Evolutionary conservation across 139 green algal genomes (phyloP), one percentile per base, ranked within the genome.

Genomic region (Micractinium conductrix): DNA sequence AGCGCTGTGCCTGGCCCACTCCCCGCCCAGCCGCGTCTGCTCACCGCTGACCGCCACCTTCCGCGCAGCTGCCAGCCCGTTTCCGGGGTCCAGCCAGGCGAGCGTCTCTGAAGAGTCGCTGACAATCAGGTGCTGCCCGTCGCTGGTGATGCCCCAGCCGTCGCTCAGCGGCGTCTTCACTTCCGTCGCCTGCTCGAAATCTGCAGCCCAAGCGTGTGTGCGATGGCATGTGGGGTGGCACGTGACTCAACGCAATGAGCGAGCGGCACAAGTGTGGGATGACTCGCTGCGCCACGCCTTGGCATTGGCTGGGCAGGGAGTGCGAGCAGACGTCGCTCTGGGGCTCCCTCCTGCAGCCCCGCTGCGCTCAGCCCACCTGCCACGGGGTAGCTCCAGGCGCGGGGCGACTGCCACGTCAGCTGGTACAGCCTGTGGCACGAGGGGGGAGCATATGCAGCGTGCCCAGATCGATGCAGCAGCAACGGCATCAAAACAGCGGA

Each of bases 101-200:
- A 98, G 80, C 35, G 60, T 89, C n/a, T 89, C 63, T 0, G 63
- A 90, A 69, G 90, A 93, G 88, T 98, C 95, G 21, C 88, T 94
- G 4, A 93, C 75, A 7, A 98, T 92, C 10, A 98, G 87, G 50
- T 87, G 70, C 2, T 62, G 83, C 37, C 91, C 90, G 74, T 98
- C 91, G 16, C 82, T 93, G 1, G 95, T 95, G 26, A 96, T 83
- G 35, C 95, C 95, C 95, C 95, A 98, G 35, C 95, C 95, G 84
- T 98, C 95, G 10, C n/a, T 81, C 40, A 98, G 89, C 0, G 85
- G 89, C 2, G 90, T 93, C 24, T 35, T 35, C 53, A 83, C 43
- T 42, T 83, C 50, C 42, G 35, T 40, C 10, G 38, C 69, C 4
- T 87, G 53, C 48, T 86, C 74, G 45, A 94, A 87, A 24, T 93